Base-by-base conservation (phyloP, 2,329 filamentous ascomycete genomes). In the Cladosporium phlei region DNA sequence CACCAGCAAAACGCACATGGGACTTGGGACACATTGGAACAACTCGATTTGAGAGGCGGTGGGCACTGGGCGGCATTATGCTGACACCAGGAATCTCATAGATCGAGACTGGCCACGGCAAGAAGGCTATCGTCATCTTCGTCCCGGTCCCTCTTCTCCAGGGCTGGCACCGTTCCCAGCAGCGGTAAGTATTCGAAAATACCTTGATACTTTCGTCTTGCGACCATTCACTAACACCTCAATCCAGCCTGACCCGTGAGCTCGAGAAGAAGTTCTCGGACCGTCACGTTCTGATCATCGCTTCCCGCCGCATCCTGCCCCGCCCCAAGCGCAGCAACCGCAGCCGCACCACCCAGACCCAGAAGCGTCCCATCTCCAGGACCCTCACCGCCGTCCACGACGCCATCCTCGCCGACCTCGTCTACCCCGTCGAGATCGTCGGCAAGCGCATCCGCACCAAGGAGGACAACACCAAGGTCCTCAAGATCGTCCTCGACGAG, bases 241-340 rank as follows among this genome's bases (percentile, higher is more conserved):
- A 9, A n/a, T 10, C 11, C 55, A 97, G 91, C 72, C 85, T 98
- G 71, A 98, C 93, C 76, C 93, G 93, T 78, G 93, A 98, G 83
- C 90, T 98, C 71, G 93, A 98, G 86, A 98, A 98, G 89, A 98
- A 98, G 82, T 98, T 98, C 88, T 97, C 93, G 59, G 93, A 98
- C 83, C 93, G 93, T 77, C 93, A 98, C 77, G 93, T 98, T 74
- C 81, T 98, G 74, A 89, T 98, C 83, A 86, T 98, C 66, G 93
- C 93, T 66, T 94, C 91, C 69, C 93, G 93, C 82, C 93, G 93
- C 76, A 98, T 98, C 69, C 83, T 98, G 55, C 91, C 93, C 73
- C 89, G 90, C 74, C 93, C 93, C 74, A 96, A 96, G 88, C 90
- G 91, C 73, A 95, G 89, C 73, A 88, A 85, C 80, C 90, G 89